These are phyloP conservation scores for Vicia faba DNA, from an alignment of 306 rosid genomes.

Conservation along the genomic window DNA sequence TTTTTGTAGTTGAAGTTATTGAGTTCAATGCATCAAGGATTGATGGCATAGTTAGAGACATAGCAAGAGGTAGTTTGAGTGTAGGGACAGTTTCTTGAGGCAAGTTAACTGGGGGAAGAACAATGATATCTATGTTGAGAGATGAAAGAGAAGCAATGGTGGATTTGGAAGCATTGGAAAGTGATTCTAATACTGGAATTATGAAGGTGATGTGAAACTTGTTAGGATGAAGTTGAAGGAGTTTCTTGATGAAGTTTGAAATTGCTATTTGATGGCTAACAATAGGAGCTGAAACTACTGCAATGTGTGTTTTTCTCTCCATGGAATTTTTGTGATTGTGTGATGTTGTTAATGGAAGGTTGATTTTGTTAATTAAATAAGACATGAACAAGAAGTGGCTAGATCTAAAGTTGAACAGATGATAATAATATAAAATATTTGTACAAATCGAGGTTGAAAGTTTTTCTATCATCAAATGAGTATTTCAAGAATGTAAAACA, in stretches of 20 bases:
- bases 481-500: neutral
- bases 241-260: slow-evolving; percentile 20
- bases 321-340: slow-evolving; percentile 1
- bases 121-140: slow-evolving; percentile 16
- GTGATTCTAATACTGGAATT: slow-evolving; percentile 17
- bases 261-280: slow-evolving; percentile 19
- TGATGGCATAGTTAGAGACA: slow-evolving; percentile 27
- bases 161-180: slow-evolving; percentile 22
- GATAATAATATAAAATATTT: neutral
- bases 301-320: slow-evolving; percentile 30
- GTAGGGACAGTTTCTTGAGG: neutral
- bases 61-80: slow-evolving; percentile 13
- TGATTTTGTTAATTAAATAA: slow-evolving; percentile 1
- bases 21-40: slow-evolving; percentile 17
- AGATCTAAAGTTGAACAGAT: neutral
- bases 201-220: slow-evolving; percentile 18
- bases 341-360: slow-evolving; percentile 5
- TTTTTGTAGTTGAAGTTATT: neutral
- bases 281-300: slow-evolving; percentile 21
- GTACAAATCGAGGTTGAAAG: neutral
- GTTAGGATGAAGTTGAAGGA: slow-evolving; percentile 15
- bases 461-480: neutral
- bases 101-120: slow-evolving; percentile 27
- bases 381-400: neutral
- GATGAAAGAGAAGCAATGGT: slow-evolving; percentile 13